Conservation (phyloP, 2,329 filamentous ascomycete species). For the Penicillium glabrum region DNA sequence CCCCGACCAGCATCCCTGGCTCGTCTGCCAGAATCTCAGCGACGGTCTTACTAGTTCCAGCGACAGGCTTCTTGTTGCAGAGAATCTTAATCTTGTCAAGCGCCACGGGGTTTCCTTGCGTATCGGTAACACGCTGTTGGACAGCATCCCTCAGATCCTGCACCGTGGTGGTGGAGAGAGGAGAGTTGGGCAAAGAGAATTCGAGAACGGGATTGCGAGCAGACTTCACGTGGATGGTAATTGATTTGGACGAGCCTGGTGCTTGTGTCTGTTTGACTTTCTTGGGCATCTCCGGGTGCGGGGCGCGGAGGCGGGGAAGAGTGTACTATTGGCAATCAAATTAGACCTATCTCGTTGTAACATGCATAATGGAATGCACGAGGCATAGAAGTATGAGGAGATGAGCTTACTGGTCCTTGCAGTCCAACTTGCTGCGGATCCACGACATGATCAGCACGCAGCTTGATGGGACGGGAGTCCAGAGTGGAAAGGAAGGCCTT, state of each 20-base stretch:
- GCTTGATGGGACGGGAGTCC: conserved; percentile 74
- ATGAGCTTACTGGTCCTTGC: conserved; percentile 66
- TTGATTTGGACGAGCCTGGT: conserved; percentile 42
- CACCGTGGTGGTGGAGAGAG: conserved; percentile 69
- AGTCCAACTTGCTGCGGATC: conserved; percentile 77
- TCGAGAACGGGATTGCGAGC: conserved; percentile 73
- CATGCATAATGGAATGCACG: background rate
- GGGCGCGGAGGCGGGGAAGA: conserved; percentile 47
- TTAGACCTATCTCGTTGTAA: background rate
- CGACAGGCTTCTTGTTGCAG: conserved; percentile 80
- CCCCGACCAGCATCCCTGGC: conserved; percentile 40
- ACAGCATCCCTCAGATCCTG: conserved; percentile 75
- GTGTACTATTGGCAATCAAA: conserved; percentile 37
- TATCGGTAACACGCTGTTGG: conserved; percentile 59
- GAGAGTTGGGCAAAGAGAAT: conserved; percentile 61
- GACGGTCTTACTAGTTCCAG: conserved; percentile 73
- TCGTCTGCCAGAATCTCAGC: conserved; percentile 67
- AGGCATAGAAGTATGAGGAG: background rate
- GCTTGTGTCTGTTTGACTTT: conserved; percentile 33
- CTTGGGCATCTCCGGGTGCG: conserved; percentile 46
- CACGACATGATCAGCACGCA: conserved; percentile 87
- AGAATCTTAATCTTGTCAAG: conserved; percentile 83
- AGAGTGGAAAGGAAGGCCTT: conserved; percentile 78
- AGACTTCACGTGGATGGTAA: conserved; percentile 45
- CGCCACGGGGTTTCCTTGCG: conserved; percentile 32